Base-by-base conservation (phyloP, 768 basidiomycete species). In the Gelatoporia subvermispora region DNA sequence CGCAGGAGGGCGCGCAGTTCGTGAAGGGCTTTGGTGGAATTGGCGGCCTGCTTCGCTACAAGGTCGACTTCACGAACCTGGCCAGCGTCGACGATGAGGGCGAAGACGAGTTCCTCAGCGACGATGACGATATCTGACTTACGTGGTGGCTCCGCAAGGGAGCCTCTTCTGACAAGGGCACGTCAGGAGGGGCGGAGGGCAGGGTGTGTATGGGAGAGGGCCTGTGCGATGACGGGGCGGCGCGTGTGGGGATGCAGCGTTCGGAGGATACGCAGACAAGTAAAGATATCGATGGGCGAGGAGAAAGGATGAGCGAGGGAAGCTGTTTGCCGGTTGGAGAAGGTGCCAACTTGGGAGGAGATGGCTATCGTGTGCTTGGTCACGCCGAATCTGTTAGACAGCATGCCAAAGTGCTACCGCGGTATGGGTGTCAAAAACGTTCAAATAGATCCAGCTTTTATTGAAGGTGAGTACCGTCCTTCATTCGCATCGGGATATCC, bases 21-120 rank as follows among this genome's bases (percentile, higher is more conserved):
- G 93, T 95, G 60, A 95, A 94, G 66, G 95, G 95, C 36, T 98
- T 99, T 60, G 95, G 95, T 68, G 95, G 96, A 21, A 97, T 99
- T 58, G 95, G 96, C 23, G 95, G 94, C 24, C 74, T 97, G 51
- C 72, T 96, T 50, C 81, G 95, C 42, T 99, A 99, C 82, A 98
- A 98, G 74, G 93, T 98, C 60, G 95, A 96, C 72, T 90, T 98
- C 71, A 77, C 78, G 57, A 88, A 86, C 65, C 75, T 98, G 36
- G 75, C 79, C 18, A 72, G 75, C 40, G 54, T 82, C 20, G 89
- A 92, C 58, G 88, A 92, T 25, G 88, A 81, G 2, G 77, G 88
- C 25, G 89, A 91, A 61, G 89, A 93, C 68, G 88, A 90, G 72
- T 92, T 88, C 69, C 82, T 77, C 62, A 76, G 76, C 54, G 85